A percentile compares a stretch with the other conserved stretches of the same genome.
phyloP scores from a whole-genome alignment of 129 eudicot genomes.

The Gnaphalium uliginosum region DNA sequence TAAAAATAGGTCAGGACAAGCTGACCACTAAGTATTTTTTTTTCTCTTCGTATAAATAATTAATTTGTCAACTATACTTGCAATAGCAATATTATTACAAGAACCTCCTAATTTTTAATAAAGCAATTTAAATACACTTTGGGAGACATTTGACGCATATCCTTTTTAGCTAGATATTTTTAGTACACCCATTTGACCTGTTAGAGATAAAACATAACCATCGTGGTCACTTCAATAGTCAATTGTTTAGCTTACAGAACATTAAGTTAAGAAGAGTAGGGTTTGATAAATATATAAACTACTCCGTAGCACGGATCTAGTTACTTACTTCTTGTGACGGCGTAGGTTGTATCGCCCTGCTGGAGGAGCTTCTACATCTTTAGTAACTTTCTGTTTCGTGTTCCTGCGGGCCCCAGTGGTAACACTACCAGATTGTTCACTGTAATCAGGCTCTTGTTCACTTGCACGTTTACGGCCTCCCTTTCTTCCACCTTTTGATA shows the following conservation, averaged over 20 bases:
- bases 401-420: conserved; percentile 55
- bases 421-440: conserved; percentile 62
- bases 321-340: conserved; percentile 56
- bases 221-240: background rate
- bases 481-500: conserved; percentile 58
- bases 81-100: no score
- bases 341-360: conserved; percentile 86
- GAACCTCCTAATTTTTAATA: background rate
- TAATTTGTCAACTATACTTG: background rate
- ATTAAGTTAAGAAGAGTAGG: background rate
- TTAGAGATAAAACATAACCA: background rate
- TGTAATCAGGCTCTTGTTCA: conserved; percentile 46
- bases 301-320: background rate
- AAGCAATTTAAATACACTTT: background rate
- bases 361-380: conserved; percentile 45
- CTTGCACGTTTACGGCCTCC: conserved; percentile 48
- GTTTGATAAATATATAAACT: background rate
- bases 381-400: conserved; percentile 62
- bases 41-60: no score
- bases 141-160: background rate
- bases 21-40: no score
- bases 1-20: background rate
- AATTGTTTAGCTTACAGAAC: background rate
- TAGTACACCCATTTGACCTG: background rate
- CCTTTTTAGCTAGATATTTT: background rate